Evolutionary conservation across 208 protist species (phyloP).

Genomic region (Giardia duodenalis): DNA sequence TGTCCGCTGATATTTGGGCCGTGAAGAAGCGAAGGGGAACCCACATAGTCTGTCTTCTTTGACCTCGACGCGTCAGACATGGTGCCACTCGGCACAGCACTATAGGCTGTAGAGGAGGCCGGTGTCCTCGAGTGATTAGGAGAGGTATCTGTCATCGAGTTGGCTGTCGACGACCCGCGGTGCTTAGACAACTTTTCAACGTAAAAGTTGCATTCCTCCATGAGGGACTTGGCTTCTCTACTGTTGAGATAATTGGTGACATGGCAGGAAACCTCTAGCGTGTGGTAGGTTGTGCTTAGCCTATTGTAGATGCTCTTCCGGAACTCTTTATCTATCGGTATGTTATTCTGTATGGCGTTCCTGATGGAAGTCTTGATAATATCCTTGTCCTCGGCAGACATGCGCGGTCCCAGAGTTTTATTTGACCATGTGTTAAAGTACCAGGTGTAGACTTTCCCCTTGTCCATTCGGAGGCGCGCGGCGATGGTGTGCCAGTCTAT

Average conservation of each 20-base stretch:
- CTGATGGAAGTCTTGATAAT: not conserved
- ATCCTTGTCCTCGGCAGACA: not conserved
- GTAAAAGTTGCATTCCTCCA: not conserved
- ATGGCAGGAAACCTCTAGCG: not conserved
- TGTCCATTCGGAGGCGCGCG: not conserved
- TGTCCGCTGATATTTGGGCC: too few relatives aligned
- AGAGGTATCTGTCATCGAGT: not conserved
- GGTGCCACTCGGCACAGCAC: too few relatives aligned
- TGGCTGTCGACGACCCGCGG: not conserved
- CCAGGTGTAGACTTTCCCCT: slow-evolving; percentile 1
- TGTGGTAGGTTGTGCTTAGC: not conserved
- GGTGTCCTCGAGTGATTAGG: not conserved
- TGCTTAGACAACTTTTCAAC: not conserved
- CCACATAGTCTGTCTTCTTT: too few relatives aligned
- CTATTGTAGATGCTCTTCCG: not conserved
- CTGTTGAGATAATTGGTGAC: not conserved
- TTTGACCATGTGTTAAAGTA: slow-evolving; percentile 3
- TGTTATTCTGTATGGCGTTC: not conserved
- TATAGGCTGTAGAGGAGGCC: too few relatives aligned
- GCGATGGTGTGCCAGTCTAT: not conserved
- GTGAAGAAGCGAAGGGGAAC: too few relatives aligned
- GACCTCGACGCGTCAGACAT: too few relatives aligned
- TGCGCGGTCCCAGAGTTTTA: not conserved
- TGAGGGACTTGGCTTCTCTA: not conserved
- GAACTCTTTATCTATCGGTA: not conserved